These are phyloP conservation scores for Crithidia fasciculata DNA, from an alignment of 208 protist species.

Conservation along the genomic window DNA sequence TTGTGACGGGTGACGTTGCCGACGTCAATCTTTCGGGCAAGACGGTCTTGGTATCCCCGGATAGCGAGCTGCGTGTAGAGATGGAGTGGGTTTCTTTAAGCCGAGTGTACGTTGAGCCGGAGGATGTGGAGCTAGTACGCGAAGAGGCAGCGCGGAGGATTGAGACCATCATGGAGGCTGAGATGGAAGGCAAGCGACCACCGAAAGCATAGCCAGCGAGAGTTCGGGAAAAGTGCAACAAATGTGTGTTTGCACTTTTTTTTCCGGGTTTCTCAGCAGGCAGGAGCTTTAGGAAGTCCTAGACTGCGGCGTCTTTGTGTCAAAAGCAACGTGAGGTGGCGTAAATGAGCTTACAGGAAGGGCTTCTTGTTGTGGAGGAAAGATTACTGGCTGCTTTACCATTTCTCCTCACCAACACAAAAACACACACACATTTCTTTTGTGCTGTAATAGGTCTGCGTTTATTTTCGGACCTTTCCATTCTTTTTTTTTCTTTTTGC, in stretches of 20 bases:
- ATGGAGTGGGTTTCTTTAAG: conserved; percentile 54
- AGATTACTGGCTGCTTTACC: no score
- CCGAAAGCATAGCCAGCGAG: conserved; percentile 17
- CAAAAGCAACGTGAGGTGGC: no score
- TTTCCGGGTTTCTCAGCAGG: background rate
- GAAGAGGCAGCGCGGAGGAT: conserved; percentile 18
- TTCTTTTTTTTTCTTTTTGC: conserved; percentile 2
- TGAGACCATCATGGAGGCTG: conserved; percentile 32
- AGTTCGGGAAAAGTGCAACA: conserved; percentile 8
- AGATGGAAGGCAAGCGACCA: conserved; percentile 27
- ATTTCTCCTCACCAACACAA: no score
- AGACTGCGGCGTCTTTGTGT: no score
- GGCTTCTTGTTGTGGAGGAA: no score
- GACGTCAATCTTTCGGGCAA: conserved; percentile 40
- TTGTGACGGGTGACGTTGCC: conserved; percentile 61
- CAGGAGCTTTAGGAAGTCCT: no score
- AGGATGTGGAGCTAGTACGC: conserved; percentile 42
- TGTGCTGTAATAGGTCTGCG: background rate
- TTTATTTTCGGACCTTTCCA: background rate
- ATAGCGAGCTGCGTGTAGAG: conserved; percentile 39
- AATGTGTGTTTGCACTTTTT: background rate
- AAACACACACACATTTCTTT: no score
- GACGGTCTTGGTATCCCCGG: conserved; percentile 54
- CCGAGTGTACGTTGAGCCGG: conserved; percentile 50
- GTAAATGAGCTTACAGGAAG: no score